Evolutionary conservation across 1,284 basidiomycete genomes (phyloP).

Genomic region (Leccinum pachyderme): DNA sequence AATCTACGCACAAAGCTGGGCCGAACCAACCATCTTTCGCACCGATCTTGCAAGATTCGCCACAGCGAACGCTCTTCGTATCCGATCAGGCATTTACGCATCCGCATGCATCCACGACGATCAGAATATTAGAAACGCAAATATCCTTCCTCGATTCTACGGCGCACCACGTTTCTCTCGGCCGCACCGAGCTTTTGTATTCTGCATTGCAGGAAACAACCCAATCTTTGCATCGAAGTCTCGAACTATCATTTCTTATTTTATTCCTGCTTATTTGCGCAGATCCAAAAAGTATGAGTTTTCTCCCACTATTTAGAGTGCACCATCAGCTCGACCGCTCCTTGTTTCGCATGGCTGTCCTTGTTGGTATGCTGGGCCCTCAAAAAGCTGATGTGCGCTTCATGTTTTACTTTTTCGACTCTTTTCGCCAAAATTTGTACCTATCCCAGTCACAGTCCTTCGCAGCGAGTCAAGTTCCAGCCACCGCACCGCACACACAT

Average conservation of each 20-base stretch:
- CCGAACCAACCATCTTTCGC: slow-evolving; percentile 26
- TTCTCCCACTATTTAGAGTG: slow-evolving; percentile 27
- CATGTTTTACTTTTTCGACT: slow-evolving; percentile 21
- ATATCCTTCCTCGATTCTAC: slow-evolving; percentile 22
- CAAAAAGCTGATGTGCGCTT: slow-evolving; percentile 30
- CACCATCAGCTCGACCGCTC: slow-evolving; percentile 25
- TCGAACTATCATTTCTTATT: slow-evolving; percentile 30
- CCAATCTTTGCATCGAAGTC: slow-evolving; percentile 36
- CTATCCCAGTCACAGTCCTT: slow-evolving; percentile 18
- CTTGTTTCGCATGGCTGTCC: slow-evolving; percentile 21
- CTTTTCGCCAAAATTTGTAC: slow-evolving; percentile 30
- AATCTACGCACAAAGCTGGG: slow-evolving; percentile 25
- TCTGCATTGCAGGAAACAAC: slow-evolving; percentile 25
- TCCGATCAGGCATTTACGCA: slow-evolving; percentile 25
- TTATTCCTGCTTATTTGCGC: slow-evolving; percentile 36
- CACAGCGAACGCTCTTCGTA: slow-evolving; percentile 16
- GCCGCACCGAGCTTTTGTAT: slow-evolving; percentile 20
- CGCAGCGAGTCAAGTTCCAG: slow-evolving; percentile 26
- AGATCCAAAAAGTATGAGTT: slow-evolving; percentile 27
- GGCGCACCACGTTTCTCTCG: slow-evolving; percentile 7
- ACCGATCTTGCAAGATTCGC: slow-evolving; percentile 32
- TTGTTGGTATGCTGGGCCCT: slow-evolving; percentile 12
- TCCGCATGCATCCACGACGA: slow-evolving; percentile 24
- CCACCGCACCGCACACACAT: slow-evolving; percentile 24
- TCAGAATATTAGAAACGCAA: slow-evolving; percentile 23